Evolutionary conservation across 768 basidiomycete species (phyloP), one percentile per base, ranked within the genome.

Genomic region (Lentinula sp.): DNA sequence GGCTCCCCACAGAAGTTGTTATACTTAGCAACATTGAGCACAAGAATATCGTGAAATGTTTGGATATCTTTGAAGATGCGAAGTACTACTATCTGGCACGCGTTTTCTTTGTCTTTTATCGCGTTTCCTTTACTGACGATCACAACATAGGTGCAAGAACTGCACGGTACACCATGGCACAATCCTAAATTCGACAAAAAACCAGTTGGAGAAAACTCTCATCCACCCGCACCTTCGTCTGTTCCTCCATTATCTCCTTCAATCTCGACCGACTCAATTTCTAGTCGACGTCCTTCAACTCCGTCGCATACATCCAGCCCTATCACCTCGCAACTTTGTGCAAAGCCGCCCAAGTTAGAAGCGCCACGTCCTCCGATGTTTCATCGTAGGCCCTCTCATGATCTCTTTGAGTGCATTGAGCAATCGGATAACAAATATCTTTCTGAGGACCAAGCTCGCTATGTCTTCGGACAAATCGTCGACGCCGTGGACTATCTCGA

Each of bases 371-470:
- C 80, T 21, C 55, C 55, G 23, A 73, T 75, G 49, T 84, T 80
- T 69, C 78, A 84, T 23, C 84, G 91, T 35, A 84, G 94, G 40
- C 81, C 91, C 21, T 94, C 93, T 9, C 86, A 95, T 70, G 95
- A 98, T 71, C 78, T 98, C 48, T 98, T 97, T 67, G 95, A 98
- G 71, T 96, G 91, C 70, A 95, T 97, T 50, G 95, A 98, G 73
- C 89, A 91, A 67, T 86, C 87, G 18, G 82, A 84, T 65, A 79
- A 94, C 70, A 89, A 89, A 63, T 84, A 87, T 10, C 82, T 98
- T 50, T 81, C 84, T 11, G 94, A 96, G 72, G 76, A 74, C 51
- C 85, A 90, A 69, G 89, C 93, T 9, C 84, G 87, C 57, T 87
- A 87, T 73, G 86, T 97, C 65, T 94, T 96, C 70, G 78, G 81